These are phyloP conservation scores for Kuraishia ogatae DNA, from an alignment of 805 yeast genomes.

Conservation along the genomic window DNA sequence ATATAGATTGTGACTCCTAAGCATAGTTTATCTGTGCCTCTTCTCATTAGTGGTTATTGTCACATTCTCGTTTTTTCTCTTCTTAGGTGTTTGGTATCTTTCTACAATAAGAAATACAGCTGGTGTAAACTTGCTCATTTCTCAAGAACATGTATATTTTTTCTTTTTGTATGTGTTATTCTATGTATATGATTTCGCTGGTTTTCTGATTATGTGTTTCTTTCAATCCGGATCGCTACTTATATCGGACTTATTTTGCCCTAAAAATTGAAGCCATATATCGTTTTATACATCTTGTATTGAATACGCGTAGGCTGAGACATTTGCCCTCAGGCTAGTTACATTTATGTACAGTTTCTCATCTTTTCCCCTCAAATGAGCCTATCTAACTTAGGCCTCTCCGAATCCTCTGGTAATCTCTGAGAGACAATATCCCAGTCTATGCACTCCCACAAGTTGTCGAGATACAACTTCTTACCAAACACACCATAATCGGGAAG, in stretches of 20 bases:
- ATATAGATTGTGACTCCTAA: not conserved
- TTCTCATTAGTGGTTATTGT: not conserved
- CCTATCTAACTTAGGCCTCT: constrained; percentile 4
- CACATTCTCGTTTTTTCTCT: not conserved
- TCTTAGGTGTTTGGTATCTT: not conserved
- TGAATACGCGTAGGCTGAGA: constrained; percentile 9
- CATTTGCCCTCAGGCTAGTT: not conserved
- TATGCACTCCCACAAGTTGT: constrained; percentile 66
- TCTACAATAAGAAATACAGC: not conserved
- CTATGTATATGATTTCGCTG: not conserved
- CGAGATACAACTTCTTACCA: constrained; percentile 66
- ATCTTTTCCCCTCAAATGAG: not conserved
- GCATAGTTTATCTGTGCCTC: not conserved
- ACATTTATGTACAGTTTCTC: not conserved
- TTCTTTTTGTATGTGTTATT: not conserved
- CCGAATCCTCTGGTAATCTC: constrained; percentile 23
- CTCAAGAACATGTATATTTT: not conserved
- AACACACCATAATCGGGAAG: constrained; percentile 69
- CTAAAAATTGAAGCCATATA: not conserved
- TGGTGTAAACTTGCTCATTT: not conserved
- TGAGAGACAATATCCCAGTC: constrained; percentile 74
- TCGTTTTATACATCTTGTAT: not conserved
- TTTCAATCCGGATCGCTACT: not conserved
- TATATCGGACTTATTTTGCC: constrained; percentile 1
- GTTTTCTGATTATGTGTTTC: not conserved